phyloP scores from a whole-genome alignment of 352 stramenopile species.

The Phytophthora europaea region DNA sequence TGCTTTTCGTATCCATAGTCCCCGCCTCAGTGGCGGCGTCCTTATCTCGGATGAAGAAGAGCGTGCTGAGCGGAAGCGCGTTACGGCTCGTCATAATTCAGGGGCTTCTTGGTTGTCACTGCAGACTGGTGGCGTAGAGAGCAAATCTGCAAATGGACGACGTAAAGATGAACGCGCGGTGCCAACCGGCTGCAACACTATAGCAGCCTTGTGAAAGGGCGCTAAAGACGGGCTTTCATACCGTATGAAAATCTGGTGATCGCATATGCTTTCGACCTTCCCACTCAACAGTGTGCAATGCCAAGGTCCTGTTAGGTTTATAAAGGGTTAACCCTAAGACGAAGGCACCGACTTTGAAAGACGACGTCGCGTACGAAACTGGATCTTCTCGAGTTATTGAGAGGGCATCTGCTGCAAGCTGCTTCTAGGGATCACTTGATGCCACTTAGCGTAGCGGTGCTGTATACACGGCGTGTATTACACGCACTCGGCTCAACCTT shows the following conservation, averaged over 20 bases:
- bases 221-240: background rate
- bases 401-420: background rate
- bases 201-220: background rate
- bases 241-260: background rate
- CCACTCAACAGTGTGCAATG: conserved; percentile 2
- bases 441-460: background rate
- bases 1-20: background rate
- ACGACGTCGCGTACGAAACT: conserved; percentile 3
- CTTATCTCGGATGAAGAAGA: conserved; percentile 3
- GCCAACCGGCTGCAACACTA: background rate
- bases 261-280: conserved; percentile 3
- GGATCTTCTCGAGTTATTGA: background rate
- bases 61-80: conserved; percentile 2
- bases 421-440: background rate
- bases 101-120: background rate
- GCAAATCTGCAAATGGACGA: background rate
- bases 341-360: background rate
- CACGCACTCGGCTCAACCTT: too few species aligned
- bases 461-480: too few species aligned
- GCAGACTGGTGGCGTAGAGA: background rate
- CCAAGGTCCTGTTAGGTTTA: background rate
- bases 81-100: background rate
- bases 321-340: too few species aligned
- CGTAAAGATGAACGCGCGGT: background rate
- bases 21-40: background rate